Evolutionary conservation across 768 basidiomycete genomes (phyloP).

Genomic region (Punctularia strigosozonata): DNA sequence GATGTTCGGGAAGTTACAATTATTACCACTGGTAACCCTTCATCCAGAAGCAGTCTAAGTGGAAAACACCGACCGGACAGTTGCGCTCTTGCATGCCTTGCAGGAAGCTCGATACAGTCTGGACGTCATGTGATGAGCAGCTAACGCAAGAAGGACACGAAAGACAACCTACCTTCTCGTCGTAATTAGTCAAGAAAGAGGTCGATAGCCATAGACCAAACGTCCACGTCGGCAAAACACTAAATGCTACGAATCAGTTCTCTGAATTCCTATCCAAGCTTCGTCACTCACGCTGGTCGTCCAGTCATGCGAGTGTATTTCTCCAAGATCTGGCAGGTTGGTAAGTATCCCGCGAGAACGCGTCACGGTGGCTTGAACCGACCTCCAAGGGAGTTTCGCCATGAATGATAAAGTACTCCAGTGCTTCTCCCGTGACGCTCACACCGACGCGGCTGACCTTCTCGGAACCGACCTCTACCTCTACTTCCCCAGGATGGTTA

Average conservation of each 20-base stretch:
- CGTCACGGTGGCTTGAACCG: constrained; percentile 8
- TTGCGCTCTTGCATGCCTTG: constrained; percentile 57
- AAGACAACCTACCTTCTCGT: no score
- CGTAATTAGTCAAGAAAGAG: constrained; percentile 46
- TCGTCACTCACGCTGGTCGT: constrained; percentile 36
- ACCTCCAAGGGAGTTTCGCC: constrained; percentile 57
- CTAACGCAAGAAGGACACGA: no score
- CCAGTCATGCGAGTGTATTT: constrained; percentile 51
- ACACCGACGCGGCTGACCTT: constrained; percentile 53
- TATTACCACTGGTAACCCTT: constrained; percentile 54
- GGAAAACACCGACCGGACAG: constrained; percentile 59
- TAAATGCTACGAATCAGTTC: constrained; percentile 21
- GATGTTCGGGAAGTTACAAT: constrained; percentile 1
- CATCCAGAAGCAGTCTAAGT: constrained; percentile 73
- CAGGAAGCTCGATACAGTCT: constrained; percentile 60
- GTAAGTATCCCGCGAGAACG: not conserved
- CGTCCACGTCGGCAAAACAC: constrained; percentile 59
- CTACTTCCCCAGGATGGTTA: constrained; percentile 66
- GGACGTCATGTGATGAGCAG: constrained; percentile 51
- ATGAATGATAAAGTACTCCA: constrained; percentile 66
- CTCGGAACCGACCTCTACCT: constrained; percentile 61
- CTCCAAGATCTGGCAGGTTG: constrained; percentile 35
- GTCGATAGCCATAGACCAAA: constrained; percentile 74
- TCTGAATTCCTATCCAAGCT: constrained; percentile 6
- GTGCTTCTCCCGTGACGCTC: constrained; percentile 45